Evolutionary conservation across 371 early-diverging fungal genomes (phyloP).

Genomic region (Lichtheimia hyalospora): DNA sequence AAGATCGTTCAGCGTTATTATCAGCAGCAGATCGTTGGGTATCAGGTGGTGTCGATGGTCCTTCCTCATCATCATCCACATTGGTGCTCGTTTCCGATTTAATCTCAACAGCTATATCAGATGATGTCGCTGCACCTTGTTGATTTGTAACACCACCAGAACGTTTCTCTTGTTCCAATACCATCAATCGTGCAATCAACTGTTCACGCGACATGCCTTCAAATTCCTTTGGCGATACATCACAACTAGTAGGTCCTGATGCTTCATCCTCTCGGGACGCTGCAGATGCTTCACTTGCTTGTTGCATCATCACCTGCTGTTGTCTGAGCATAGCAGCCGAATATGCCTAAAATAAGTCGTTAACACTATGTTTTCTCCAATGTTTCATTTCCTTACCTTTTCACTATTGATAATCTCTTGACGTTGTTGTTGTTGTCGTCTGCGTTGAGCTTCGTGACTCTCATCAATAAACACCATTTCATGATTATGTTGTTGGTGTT

Average conservation of each 20-base stretch:
- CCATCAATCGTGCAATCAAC: conserved; percentile 27
- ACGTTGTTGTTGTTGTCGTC: neutral
- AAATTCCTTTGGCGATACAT: conserved; percentile 22
- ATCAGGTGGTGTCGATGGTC: conserved; percentile 18
- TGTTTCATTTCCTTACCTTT: conserved; percentile 8
- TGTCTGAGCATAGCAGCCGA: conserved; percentile 3
- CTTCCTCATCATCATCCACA: conserved; percentile 23
- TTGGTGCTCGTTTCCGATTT: conserved; percentile 23
- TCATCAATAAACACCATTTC: conserved; percentile 6
- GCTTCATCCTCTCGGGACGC: conserved; percentile 3
- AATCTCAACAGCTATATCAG: conserved; percentile 9
- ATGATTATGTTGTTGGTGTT: neutral
- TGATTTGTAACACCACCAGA: neutral
- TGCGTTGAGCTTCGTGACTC: neutral
- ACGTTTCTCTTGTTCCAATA: conserved; percentile 27
- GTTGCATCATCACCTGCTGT: neutral
- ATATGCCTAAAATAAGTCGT: neutral
- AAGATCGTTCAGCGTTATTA: neutral
- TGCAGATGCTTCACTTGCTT: neutral
- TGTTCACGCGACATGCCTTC: conserved; percentile 28
- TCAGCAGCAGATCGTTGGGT: neutral
- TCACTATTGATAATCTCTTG: conserved; percentile 6
- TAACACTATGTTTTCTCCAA: neutral
- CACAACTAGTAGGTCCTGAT: conserved; percentile 6
- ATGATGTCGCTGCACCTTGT: neutral